Base-by-base conservation (phyloP, 73 alveolate species). In the Tetrahymena borealis region DNA sequence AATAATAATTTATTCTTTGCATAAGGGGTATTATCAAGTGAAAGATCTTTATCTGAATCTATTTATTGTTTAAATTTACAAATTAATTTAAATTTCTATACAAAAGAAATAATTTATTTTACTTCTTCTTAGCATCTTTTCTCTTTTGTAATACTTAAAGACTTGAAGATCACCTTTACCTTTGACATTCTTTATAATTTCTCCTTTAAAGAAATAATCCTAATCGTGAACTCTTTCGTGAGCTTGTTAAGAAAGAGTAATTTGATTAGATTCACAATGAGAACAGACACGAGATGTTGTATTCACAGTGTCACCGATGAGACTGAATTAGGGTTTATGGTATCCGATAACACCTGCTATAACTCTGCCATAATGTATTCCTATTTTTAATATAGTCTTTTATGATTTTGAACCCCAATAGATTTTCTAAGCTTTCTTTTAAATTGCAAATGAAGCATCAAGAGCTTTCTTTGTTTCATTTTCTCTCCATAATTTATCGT, bases 301-400 rank as follows among this genome's bases (percentile, higher is more conserved):
- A 91, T 97, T 97, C 11, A 97, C 99, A 20, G 98, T 95, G 91
- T 97, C 99, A 18, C 99, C 99, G 33, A 97, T 96, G 38, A 97
- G 96, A 32, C 98, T 94, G 96, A 97, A 97, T 93, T 97, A 96
- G 1, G 99, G 99, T 60, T 97, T 97, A 85, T 96, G 98, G 33
- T 97, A 97, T 9, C 99, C 99, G 11, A 97, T 98, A 60, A 97
- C 99, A 20, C 99, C 99, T 11, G 99, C 97, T 38, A 97, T 97
- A 13, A 97, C 99, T 60, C 85, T 60, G 9, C 85, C 85, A 60
- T 60, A 60, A 9, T 60, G 85, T 18, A 60, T 60, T 15, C 85
- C 85, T 2, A 60, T 60, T 60, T 60, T 60, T 60, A 60, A 60
- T 10, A 13, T 60, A 7, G 94, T 92, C 7, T 39, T 93, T 36